Percentiles rank a stretch among this genome's conserved stretches.
These are phyloP conservation scores for Malassezia vespertilionis DNA, from an alignment of 1,284 basidiomycete species.

Conservation along the genomic window DNA sequence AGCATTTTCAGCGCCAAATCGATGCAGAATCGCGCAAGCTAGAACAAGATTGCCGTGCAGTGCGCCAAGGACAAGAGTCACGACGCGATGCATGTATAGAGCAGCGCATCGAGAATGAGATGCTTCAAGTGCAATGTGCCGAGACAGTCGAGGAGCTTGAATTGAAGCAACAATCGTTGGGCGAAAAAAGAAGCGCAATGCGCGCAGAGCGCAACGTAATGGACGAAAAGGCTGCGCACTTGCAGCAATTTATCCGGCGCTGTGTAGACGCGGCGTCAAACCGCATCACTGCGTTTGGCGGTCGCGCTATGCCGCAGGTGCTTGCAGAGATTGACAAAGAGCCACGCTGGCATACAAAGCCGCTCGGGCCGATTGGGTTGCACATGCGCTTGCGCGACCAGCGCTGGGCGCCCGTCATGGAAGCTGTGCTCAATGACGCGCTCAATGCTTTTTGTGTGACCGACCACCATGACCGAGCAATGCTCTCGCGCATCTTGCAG, in stretches of 20 bases:
- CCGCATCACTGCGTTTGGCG: slow-evolving; percentile 32
- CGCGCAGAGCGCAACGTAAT: slow-evolving; percentile 20
- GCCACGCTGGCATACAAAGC: slow-evolving; percentile 33
- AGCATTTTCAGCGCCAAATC: slow-evolving; percentile 54
- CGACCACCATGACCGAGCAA: slow-evolving; percentile 58
- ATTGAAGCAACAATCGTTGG: slow-evolving; percentile 1
- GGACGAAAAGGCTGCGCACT: slow-evolving; percentile 17
- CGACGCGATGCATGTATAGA: slow-evolving; percentile 16
- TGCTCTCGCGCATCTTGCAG: slow-evolving; percentile 57
- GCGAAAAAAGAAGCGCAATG: slow-evolving; percentile 13
- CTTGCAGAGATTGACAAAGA: slow-evolving; percentile 53
- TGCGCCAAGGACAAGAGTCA: slow-evolving; percentile 19
- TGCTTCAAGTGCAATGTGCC: neutral
- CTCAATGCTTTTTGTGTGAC: slow-evolving; percentile 71
- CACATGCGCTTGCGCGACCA: slow-evolving; percentile 69
- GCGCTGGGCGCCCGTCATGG: slow-evolving; percentile 60
- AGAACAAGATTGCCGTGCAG: slow-evolving; percentile 33
- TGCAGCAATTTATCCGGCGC: slow-evolving; percentile 12
- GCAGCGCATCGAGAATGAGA: slow-evolving; percentile 11
- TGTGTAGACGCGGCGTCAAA: slow-evolving; percentile 18
- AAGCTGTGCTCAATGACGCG: slow-evolving; percentile 56
- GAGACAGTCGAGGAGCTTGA: slow-evolving; percentile 5
- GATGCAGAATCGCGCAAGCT: slow-evolving; percentile 34
- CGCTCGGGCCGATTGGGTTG: slow-evolving; percentile 64
- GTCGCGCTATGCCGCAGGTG: slow-evolving; percentile 28